A percentile compares a stretch with the other conserved stretches of the same genome.
Conservation (phyloP, 176 grass and related monocot genomes). For the Bolboschoenus planiculmis region DNA sequence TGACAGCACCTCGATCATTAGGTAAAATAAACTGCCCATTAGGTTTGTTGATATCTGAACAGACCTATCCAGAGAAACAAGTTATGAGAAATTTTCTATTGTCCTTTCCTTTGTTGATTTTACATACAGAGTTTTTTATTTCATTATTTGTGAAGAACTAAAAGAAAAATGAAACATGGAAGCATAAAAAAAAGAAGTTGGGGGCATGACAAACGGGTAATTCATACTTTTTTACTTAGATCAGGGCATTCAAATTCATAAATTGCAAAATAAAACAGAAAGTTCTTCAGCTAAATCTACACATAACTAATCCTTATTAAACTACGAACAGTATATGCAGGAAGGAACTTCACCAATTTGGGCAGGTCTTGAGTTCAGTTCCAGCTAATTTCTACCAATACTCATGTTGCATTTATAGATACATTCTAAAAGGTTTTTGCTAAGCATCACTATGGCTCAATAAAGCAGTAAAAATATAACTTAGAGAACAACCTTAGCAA, state of each 20-base stretch:
- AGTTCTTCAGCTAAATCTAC: neutral
- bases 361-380: neutral
- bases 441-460: neutral
- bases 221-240: neutral
- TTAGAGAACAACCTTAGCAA: slow-evolving; percentile 58
- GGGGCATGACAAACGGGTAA: neutral
- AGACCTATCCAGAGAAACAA: slow-evolving; percentile 56
- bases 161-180: neutral
- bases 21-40: slow-evolving; percentile 93
- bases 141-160: neutral
- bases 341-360: neutral
- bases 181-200: neutral
- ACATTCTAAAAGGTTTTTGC: neutral
- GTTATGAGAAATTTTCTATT: neutral
- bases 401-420: neutral
- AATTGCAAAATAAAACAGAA: neutral
- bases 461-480: neutral
- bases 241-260: neutral
- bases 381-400: neutral
- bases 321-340: neutral
- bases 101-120: neutral
- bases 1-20: slow-evolving; percentile 56
- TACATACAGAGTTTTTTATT: neutral
- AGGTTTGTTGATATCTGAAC: slow-evolving; percentile 99
- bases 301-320: neutral